Conservation (phyloP, 1,284 basidiomycete species). For the Psilocybe mexicana region DNA sequence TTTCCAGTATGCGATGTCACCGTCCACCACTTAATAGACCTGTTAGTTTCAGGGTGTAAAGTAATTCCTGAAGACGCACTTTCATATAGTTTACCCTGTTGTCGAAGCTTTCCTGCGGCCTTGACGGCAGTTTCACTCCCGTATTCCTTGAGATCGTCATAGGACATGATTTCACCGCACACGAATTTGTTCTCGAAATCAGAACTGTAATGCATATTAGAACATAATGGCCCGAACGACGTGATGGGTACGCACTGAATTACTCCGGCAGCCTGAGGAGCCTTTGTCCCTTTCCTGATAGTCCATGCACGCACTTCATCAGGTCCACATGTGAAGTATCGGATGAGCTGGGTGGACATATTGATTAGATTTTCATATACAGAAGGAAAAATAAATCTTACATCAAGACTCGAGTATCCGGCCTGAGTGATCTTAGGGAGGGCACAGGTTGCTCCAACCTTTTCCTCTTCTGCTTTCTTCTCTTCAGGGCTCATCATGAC, state of each 20-base stretch:
- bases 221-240: constrained; percentile 13
- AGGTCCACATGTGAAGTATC: constrained; percentile 97
- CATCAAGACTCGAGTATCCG: constrained; percentile 84
- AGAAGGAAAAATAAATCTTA: constrained; percentile 34
- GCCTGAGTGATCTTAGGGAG: constrained; percentile 92
- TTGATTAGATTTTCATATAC: neutral
- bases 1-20: constrained; percentile 87
- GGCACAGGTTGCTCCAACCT: constrained; percentile 67
- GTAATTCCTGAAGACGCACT: constrained; percentile 49
- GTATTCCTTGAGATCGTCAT: constrained; percentile 88
- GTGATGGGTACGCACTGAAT: constrained; percentile 77
- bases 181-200: constrained; percentile 99
- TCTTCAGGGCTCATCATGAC: constrained; percentile 71
- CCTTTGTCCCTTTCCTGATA: constrained; percentile 90
- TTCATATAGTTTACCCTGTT: constrained; percentile 97
- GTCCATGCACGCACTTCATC: constrained; percentile 99
- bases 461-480: constrained; percentile 76
- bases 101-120: constrained; percentile 92
- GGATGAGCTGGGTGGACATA: constrained; percentile 64
- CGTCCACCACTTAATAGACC: constrained; percentile 64
- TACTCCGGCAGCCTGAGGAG: constrained; percentile 96
- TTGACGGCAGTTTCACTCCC: constrained; percentile 92
- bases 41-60: constrained; percentile 5
- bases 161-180: constrained; percentile 99
- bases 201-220: constrained; percentile 46